Conservation (phyloP, 441 rosid genomes). For the Sinapis alba region DNA sequence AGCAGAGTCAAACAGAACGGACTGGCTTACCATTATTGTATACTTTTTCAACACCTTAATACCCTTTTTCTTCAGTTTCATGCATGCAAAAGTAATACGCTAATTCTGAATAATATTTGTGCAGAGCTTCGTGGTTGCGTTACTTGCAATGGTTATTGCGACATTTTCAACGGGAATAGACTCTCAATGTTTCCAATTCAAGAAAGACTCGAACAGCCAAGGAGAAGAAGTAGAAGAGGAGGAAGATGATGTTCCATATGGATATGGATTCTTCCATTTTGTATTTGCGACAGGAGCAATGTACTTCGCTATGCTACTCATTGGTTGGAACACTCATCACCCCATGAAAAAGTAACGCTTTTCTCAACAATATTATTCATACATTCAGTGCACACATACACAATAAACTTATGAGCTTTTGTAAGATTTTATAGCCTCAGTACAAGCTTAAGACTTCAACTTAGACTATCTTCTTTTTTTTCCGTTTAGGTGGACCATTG, state of each 20-base stretch:
- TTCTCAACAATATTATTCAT: not conserved
- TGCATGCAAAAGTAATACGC: not conserved
- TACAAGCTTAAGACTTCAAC: not conserved
- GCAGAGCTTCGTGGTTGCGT: slow-evolving; percentile 89
- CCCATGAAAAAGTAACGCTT: slow-evolving; percentile 67
- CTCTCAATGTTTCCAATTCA: slow-evolving; percentile 86
- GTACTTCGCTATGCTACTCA: slow-evolving; percentile 93
- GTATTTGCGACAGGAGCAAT: slow-evolving; percentile 98
- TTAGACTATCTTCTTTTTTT: not conserved
- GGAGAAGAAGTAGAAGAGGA: slow-evolving; percentile 49
- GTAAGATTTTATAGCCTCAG: slow-evolving; percentile 1
- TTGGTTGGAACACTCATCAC: slow-evolving; percentile 94
- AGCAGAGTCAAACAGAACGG: slow-evolving; percentile 80
- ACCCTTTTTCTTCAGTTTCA: not conserved
- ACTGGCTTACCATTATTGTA: slow-evolving; percentile 98
- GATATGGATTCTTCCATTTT: slow-evolving; percentile 97
- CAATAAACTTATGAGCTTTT: not conserved
- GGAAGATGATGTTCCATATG: slow-evolving; percentile 82
- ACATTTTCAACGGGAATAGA: slow-evolving; percentile 97
- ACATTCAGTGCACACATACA: not conserved
- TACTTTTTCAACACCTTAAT: not conserved
- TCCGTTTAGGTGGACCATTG: slow-evolving; percentile 95
- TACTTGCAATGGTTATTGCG: slow-evolving; percentile 88
- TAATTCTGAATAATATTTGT: slow-evolving; percentile 1
- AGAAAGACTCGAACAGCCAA: slow-evolving; percentile 45